Conservation (phyloP, 768 basidiomycete genomes). For the Austroboletus festivus region DNA sequence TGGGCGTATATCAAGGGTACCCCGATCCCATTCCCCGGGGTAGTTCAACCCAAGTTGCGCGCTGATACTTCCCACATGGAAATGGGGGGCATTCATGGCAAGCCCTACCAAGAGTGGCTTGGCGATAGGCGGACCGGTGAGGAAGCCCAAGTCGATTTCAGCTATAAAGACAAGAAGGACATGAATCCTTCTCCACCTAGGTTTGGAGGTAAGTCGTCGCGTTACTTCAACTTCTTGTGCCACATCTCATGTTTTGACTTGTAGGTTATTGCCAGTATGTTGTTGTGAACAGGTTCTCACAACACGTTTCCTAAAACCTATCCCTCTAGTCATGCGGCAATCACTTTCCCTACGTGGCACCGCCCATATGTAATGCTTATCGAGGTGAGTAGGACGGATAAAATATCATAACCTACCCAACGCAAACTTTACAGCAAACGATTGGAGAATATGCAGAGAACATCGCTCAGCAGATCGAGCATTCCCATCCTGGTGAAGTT, state of each 20-base stretch:
- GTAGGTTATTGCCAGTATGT: constrained; percentile 30
- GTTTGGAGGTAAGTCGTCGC: constrained; percentile 21
- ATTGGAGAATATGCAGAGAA: constrained; percentile 25
- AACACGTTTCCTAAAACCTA: neutral
- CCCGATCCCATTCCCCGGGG: constrained; percentile 12
- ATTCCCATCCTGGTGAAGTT: constrained; percentile 13
- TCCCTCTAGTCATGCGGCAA: constrained; percentile 16
- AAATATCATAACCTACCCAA: neutral
- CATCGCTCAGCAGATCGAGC: constrained; percentile 26
- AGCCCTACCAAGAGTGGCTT: constrained; percentile 23
- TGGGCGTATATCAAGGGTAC: constrained; percentile 13
- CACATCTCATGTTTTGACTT: neutral
- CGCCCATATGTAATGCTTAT: constrained; percentile 28
- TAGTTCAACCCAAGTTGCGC: constrained; percentile 12
- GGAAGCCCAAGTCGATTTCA: constrained; percentile 18
- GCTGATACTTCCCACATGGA: constrained; percentile 17
- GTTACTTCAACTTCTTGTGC: neutral
- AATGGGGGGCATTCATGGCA: constrained; percentile 24
- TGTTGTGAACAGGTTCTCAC: neutral
- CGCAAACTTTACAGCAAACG: constrained; percentile 18
- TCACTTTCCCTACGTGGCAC: constrained; percentile 27
- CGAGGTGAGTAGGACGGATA: constrained; percentile 16
- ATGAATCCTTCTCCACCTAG: constrained; percentile 23
- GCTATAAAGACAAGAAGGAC: constrained; percentile 21
- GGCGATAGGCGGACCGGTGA: constrained; percentile 18